Evolutionary conservation across 2,329 filamentous ascomycete genomes (phyloP), one percentile per base, ranked within the genome.

Genomic region (Phaeosphaeriaceae sp.): DNA sequence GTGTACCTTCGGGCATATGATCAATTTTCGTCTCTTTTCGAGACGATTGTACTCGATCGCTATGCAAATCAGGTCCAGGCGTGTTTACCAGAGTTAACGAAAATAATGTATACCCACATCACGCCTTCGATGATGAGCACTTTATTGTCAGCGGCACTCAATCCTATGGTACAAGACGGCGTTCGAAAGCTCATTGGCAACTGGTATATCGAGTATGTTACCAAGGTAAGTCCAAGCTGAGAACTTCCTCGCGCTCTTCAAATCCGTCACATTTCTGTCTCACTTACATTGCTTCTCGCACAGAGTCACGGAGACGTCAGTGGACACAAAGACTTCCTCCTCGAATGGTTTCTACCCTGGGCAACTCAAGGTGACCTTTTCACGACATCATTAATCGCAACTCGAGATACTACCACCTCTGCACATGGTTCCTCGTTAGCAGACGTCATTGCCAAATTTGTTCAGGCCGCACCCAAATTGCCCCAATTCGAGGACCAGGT

Each of bases 61-160:
- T 84, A 84, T 58, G 63, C 80, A 44, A 83, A 83, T 56, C 82
- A 84, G 57, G 77, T 83, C 2, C 66, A 81, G 36, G 81, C 79
- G 21, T 81, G 79, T 51, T 70, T 83, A 27, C 66, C 72, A 19
- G 80, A 83, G 52, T 66, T 84, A 13, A 74, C 78, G 19, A 68
- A 66, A 7, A 60, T 83, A 1, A 70, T 78, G 7, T 52, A 65
- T 2, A 79, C 77, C 5, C 56, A 70, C 0, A 72, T 83, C 2
- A 73, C 77, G 46, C 57, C 74, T 0, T 70, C 72, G 0, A 83
- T 81, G 80, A 67, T 80, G 10, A 79, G 76, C 7, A 76, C 76
- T 3, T 60, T 84, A 2, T 73, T 84, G 1, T 72, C 74, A 3
- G 74, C 79, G 20, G 78, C 78, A 7, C 60, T 83, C 17, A 72